Evolutionary conservation across 148 eudicot species (phyloP).

Genomic region (Suaeda aralocaspica): DNA sequence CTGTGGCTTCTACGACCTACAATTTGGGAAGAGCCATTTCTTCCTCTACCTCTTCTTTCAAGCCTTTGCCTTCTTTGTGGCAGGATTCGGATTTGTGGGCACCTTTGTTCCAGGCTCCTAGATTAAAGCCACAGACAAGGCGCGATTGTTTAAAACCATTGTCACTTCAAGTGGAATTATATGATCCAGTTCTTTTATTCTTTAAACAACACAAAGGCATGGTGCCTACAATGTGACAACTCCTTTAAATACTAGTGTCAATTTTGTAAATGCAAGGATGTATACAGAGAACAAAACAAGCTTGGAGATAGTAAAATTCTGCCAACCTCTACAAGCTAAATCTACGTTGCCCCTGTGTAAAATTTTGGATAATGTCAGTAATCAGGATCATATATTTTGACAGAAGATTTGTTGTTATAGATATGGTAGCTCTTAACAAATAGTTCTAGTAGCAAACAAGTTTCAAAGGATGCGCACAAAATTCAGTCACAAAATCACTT

Average conservation of each 20-base stretch:
- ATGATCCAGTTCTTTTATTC: background rate
- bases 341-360: background rate
- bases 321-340: background rate
- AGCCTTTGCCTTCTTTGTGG: conserved; percentile 57
- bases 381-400: background rate
- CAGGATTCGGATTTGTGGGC: conserved; percentile 78
- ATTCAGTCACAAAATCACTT: background rate
- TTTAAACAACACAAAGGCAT: background rate
- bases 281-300: background rate
- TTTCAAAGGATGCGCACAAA: background rate
- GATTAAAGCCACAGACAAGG: background rate
- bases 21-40: conserved; percentile 48
- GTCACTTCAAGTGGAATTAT: background rate
- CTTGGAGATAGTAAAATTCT: background rate
- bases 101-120: conserved; percentile 40
- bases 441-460: background rate
- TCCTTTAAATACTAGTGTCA: background rate
- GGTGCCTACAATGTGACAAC: background rate
- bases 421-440: background rate
- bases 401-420: background rate
- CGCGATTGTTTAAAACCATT: background rate
- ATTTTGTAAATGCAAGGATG: background rate
- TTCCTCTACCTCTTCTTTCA: conserved; percentile 73
- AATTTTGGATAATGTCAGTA: background rate
- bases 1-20: conserved; percentile 60